Percentiles rank a stretch among this genome's conserved stretches.
phyloP scores from a whole-genome alignment of 129 eudicot species.

The Erigeron canadensis region DNA sequence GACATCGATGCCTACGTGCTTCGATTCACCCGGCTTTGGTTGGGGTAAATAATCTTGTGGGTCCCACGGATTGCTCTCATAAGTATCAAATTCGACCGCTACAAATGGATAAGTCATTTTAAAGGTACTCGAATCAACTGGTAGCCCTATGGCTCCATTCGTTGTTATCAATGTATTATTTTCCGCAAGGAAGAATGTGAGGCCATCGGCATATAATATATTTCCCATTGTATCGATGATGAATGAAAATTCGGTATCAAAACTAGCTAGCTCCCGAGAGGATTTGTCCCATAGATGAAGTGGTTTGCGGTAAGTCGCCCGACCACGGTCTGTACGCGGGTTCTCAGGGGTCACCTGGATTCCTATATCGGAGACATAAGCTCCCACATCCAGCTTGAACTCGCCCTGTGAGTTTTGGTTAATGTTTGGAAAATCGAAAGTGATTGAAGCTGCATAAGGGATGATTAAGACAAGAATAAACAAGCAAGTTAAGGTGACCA shows the following conservation, averaged over 20 bases:
- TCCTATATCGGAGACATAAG: background rate
- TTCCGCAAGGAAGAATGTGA: background rate
- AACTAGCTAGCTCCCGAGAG: background rate
- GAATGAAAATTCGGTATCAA: background rate
- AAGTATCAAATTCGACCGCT: constrained; percentile 4
- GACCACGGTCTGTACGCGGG: no score
- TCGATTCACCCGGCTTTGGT: no score
- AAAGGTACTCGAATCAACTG: background rate
- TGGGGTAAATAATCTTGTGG: no score
- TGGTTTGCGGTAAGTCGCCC: background rate
- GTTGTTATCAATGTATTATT: background rate
- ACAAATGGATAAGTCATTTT: background rate
- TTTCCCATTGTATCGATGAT: no score
- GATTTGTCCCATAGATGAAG: constrained; percentile 2
- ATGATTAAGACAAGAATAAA: no score
- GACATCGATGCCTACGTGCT: constrained; percentile 9
- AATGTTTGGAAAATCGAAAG: background rate
- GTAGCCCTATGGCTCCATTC: background rate
- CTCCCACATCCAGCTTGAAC: background rate
- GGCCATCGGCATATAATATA: background rate
- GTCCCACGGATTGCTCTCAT: background rate
- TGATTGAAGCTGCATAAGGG: no score
- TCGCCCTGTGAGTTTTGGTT: background rate
- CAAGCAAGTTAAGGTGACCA: no score
- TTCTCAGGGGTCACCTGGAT: constrained; percentile 1